Base-by-base conservation (phyloP, 2,329 filamentous ascomycete genomes). In the Aureobasidium mangrovei region DNA sequence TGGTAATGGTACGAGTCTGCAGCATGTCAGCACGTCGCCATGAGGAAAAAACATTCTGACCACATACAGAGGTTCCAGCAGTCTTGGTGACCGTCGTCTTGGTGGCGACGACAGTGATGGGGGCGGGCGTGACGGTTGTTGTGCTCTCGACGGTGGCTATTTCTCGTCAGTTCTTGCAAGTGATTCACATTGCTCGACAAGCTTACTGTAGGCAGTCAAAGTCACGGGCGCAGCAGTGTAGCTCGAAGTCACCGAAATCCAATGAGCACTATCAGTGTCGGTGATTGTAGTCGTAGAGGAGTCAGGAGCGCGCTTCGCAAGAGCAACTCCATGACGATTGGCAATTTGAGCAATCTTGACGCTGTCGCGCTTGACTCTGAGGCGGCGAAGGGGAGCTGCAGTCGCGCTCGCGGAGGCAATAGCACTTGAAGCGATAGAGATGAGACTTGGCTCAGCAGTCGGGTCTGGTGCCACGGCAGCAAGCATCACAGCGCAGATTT, bases 241-340 rank as follows among this genome's bases (percentile, higher is more conserved):
- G 10, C 60, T 61, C 7, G 52, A 35, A 1, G 63, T 67, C 8
- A 59, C 57, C 3, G 61, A 62, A 2, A 46, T 53, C 7, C 58
- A 58, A 8, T 59, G 39, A 6, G 59, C 58, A 9, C 54, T 58
- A 7, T 53, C 46, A 6, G 44, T 52, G 27, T 59, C 61, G 4
- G 67, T 70, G 26, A 68, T 59, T 2, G 63, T 63, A 29, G 69
- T 58, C 6, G 65, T 66, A 33, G 66, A 63, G 39, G 60, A 60
- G 45, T 72, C 70, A 1, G 69, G 69, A 47, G 66, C 66, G 38
- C 70, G 67, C 55, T 61, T 63, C 5, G 31, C 38, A 8, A 52
- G 36, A 18, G 31, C 24, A 40, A 24, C 47, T 1, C 10, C 6
- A 29, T 52, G 32, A 32, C 47, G 47, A 12, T 28, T 52, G 3